Conservation (phyloP, 192 early-diverging fungal species). For the Chytriomyces sp. region DNA sequence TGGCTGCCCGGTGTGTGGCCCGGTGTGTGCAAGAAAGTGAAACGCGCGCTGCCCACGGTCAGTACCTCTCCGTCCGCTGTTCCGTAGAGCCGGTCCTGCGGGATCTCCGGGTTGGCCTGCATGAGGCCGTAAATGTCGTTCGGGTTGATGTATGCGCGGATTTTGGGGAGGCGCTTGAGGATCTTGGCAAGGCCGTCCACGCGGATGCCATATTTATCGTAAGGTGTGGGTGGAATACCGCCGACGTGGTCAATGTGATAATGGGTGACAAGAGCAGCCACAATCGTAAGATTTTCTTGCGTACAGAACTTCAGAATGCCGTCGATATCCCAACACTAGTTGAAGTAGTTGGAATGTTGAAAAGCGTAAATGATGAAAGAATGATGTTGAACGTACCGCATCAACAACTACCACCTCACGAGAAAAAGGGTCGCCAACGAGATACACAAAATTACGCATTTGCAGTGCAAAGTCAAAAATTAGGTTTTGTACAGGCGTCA, state of each 20-base stretch:
- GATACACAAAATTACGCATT: constrained; percentile 87
- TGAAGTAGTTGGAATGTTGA: background rate
- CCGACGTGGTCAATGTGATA: constrained; percentile 87
- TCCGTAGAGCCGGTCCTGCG: constrained; percentile 51
- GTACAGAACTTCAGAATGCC: constrained; percentile 69
- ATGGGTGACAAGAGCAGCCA: constrained; percentile 78
- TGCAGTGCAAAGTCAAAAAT: constrained; percentile 77
- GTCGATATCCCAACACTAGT: constrained; percentile 89
- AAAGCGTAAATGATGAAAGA: background rate
- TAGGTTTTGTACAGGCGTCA: constrained; percentile 72
- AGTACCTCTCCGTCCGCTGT: constrained; percentile 64
- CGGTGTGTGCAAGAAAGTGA: constrained; percentile 87
- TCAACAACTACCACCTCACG: constrained; percentile 82
- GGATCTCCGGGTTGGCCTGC: constrained; percentile 68
- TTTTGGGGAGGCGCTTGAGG: constrained; percentile 71
- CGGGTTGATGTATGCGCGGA: constrained; percentile 75
- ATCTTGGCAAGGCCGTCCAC: constrained; percentile 78
- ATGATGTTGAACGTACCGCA: constrained; percentile 52
- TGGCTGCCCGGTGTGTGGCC: constrained; percentile 91
- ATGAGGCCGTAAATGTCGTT: constrained; percentile 72
- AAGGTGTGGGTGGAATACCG: constrained; percentile 85
- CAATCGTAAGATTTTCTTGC: constrained; percentile 64
- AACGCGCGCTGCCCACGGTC: background rate
- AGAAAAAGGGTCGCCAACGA: constrained; percentile 69
- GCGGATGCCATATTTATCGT: constrained; percentile 73